phyloP scores from a whole-genome alignment of 192 early-diverging fungal species.

The Umbelopsis ramanniana region DNA sequence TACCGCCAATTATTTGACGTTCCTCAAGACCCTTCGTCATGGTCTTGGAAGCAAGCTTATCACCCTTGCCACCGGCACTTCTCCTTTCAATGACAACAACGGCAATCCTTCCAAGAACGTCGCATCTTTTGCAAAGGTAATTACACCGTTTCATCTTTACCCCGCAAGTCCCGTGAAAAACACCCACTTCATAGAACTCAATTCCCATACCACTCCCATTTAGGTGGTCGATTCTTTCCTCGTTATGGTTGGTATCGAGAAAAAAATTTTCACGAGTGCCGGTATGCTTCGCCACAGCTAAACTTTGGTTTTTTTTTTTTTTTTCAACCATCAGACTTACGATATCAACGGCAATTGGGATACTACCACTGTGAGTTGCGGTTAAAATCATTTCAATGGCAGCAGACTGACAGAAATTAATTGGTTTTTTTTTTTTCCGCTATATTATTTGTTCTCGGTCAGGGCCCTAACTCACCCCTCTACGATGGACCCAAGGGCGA shows the following conservation, averaged over 20 bases:
- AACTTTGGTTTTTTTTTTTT: background rate
- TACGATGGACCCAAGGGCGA: constrained; percentile 27
- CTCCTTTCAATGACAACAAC: constrained; percentile 50
- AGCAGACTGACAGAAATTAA: background rate
- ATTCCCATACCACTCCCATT: constrained; percentile 24
- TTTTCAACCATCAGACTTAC: constrained; percentile 33
- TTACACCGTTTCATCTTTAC: constrained; percentile 30
- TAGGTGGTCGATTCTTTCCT: constrained; percentile 20
- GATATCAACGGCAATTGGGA: constrained; percentile 63
- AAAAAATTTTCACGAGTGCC: too few species aligned
- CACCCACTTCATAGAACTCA: constrained; percentile 42
- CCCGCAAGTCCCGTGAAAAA: constrained; percentile 16
- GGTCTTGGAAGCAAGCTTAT: constrained; percentile 48
- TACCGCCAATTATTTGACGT: constrained; percentile 52
- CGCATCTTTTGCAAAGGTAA: constrained; percentile 40
- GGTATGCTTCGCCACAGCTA: background rate
- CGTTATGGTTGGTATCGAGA: constrained; percentile 7
- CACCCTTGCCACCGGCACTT: constrained; percentile 53
- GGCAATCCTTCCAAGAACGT: constrained; percentile 50
- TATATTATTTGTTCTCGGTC: background rate
- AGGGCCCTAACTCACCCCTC: constrained; percentile 55
- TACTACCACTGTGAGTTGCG: constrained; percentile 35
- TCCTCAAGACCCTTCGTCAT: constrained; percentile 52
- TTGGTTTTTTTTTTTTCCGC: constrained; percentile 8
- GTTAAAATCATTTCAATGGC: background rate